Conservation (phyloP, 495 filamentous ascomycete genomes). For the Talaromyces thailandensis region DNA sequence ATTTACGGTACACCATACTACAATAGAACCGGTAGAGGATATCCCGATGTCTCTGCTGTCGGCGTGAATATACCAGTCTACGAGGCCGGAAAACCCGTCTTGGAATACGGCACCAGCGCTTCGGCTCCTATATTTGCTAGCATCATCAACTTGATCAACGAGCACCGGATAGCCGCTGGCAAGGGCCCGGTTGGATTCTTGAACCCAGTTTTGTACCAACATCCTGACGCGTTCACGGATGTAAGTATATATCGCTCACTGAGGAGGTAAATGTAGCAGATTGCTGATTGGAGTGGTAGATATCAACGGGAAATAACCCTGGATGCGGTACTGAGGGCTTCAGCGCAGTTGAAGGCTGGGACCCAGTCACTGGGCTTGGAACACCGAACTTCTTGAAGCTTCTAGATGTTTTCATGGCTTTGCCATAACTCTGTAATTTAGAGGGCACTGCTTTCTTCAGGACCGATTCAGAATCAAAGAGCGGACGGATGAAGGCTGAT, state of each 20-base stretch:
- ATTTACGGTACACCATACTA: constrained; percentile 9
- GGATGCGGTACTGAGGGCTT: constrained; percentile 44
- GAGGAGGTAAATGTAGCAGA: not conserved
- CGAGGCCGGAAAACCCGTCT: constrained; percentile 8
- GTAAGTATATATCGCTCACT: constrained; percentile 16
- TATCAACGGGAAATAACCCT: constrained; percentile 16
- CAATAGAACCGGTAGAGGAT: constrained; percentile 52
- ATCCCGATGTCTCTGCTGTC: constrained; percentile 58
- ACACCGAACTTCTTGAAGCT: not conserved
- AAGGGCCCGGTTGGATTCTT: constrained; percentile 43
- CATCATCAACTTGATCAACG: constrained; percentile 37
- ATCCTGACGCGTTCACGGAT: constrained; percentile 38
- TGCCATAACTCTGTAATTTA: not conserved
- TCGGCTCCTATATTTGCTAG: constrained; percentile 23
- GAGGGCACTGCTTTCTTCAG: not conserved
- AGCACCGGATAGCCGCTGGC: constrained; percentile 32
- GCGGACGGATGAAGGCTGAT: not conserved
- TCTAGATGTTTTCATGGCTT: not conserved
- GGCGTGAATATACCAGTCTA: constrained; percentile 17
- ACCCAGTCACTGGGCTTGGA: too few species aligned
- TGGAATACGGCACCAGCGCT: constrained; percentile 10
- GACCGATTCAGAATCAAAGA: not conserved
- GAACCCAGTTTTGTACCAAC: constrained; percentile 40
- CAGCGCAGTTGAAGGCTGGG: constrained; percentile 18
- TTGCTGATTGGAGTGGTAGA: not conserved